These are phyloP conservation scores for Biscogniauxia marginata DNA, from an alignment of 2,329 filamentous ascomycete species.

Conservation along the genomic window DNA sequence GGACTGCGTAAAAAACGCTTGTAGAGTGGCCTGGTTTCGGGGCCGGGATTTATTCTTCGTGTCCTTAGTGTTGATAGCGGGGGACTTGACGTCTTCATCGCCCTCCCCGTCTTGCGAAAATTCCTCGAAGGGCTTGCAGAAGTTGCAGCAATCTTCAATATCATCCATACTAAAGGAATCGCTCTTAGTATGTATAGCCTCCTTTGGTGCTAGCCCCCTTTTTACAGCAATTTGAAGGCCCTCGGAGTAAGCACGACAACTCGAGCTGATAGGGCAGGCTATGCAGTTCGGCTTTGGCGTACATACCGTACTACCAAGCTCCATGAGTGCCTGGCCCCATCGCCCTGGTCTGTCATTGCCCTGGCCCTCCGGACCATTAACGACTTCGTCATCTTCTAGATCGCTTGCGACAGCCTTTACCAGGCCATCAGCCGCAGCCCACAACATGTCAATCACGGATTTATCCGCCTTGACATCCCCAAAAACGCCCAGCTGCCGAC, in stretches of 20 bases:
- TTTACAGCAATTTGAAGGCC: constrained; percentile 36
- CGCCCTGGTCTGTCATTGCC: constrained; percentile 52
- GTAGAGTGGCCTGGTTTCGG: constrained; percentile 25
- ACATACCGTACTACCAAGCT: constrained; percentile 62
- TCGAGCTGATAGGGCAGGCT: constrained; percentile 48
- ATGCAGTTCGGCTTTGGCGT: constrained; percentile 57
- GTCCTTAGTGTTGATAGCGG: background rate
- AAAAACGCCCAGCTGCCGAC: constrained; percentile 57
- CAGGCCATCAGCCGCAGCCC: constrained; percentile 56
- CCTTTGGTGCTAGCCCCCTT: constrained; percentile 13
- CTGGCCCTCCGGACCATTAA: constrained; percentile 6
- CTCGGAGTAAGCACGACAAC: constrained; percentile 52
- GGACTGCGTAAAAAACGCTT: constrained; percentile 27
- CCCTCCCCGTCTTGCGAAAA: constrained; percentile 13
- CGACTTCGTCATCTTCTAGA: constrained; percentile 17
- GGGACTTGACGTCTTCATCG: constrained; percentile 17
- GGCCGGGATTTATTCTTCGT: constrained; percentile 10
- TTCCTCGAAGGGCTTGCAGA: constrained; percentile 49
- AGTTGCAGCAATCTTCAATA: constrained; percentile 49
- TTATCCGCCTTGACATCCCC: constrained; percentile 58
- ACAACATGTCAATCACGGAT: constrained; percentile 50
- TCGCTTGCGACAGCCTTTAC: constrained; percentile 51
- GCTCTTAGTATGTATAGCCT: background rate
- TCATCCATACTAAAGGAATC: constrained; percentile 29
- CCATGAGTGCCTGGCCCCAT: constrained; percentile 67